phyloP scores from a whole-genome alignment of 192 early-diverging fungal species.

The Backusella tarrabulga region DNA sequence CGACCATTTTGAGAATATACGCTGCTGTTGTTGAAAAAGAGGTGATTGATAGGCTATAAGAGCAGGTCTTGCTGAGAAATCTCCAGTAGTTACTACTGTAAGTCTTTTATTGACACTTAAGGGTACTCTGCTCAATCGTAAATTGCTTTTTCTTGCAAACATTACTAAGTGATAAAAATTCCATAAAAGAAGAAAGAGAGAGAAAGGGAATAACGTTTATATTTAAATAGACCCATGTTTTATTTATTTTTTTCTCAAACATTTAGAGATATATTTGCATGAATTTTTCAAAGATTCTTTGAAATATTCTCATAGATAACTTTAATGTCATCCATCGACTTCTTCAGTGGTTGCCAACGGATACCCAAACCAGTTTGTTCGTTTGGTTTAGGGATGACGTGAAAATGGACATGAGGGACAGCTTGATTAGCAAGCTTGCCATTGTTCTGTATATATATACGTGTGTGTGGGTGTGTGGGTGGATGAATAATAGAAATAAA shows the following conservation, averaged over 20 bases:
- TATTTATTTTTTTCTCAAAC: background rate
- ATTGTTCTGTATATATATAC: constrained; percentile 43
- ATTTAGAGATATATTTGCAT: background rate
- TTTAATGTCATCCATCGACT: constrained; percentile 25
- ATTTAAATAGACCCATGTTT: background rate
- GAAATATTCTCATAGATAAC: constrained; percentile 17
- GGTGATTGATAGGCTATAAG: background rate
- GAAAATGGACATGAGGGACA: constrained; percentile 95
- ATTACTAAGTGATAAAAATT: background rate
- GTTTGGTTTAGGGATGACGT: constrained; percentile 77
- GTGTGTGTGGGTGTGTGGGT: no score
- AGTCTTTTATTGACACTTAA: background rate
- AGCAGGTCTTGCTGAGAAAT: background rate
- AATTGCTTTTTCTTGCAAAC: background rate
- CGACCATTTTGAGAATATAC: constrained; percentile 1
- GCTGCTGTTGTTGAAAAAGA: background rate
- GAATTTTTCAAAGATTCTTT: constrained; percentile 6
- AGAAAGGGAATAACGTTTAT: background rate
- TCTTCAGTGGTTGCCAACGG: constrained; percentile 49
- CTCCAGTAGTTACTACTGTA: background rate
- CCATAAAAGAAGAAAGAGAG: background rate
- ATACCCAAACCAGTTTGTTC: constrained; percentile 67
- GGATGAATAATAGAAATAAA: background rate
- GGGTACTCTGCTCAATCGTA: background rate
- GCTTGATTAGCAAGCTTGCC: constrained; percentile 56